phyloP scores from a whole-genome alignment of 2,329 filamentous ascomycete genomes.

The Alternaria metachromatica region DNA sequence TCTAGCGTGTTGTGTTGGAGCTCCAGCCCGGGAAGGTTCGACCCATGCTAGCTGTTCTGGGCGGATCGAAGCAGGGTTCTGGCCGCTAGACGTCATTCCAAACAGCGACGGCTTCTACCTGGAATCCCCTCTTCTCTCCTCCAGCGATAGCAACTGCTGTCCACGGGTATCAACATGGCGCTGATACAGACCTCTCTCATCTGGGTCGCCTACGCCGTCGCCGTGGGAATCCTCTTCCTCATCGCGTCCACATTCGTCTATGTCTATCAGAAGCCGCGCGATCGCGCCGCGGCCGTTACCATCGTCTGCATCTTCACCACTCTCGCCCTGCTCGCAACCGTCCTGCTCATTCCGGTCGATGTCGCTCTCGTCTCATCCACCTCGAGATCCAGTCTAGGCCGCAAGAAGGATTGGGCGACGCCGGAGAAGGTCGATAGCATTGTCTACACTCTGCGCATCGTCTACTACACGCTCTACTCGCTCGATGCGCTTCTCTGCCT shows the following conservation, averaged over 20 bases:
- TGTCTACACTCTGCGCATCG: conserved; percentile 78
- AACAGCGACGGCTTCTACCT: not conserved
- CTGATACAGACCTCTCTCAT: conserved; percentile 88
- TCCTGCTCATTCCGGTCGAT: conserved; percentile 91
- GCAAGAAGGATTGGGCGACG: conserved; percentile 94
- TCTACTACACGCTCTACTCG: conserved; percentile 93
- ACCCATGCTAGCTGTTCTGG: conserved; percentile 3
- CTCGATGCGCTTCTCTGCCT: conserved; percentile 89
- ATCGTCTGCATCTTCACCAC: conserved; percentile 86
- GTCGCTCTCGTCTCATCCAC: conserved; percentile 94
- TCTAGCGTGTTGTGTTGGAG: conserved; percentile 12
- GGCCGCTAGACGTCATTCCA: not conserved
- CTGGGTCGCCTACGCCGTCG: conserved; percentile 91
- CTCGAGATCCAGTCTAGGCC: conserved; percentile 73
- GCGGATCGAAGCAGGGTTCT: not conserved
- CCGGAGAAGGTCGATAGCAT: conserved; percentile 80
- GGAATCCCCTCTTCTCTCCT: not conserved
- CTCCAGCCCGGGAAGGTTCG: conserved; percentile 11
- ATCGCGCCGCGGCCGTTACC: conserved; percentile 82
- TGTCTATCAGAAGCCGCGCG: conserved; percentile 87
- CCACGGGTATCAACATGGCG: conserved; percentile 56
- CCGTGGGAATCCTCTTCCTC: conserved; percentile 75
- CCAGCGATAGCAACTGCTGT: not conserved
- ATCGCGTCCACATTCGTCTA: conserved; percentile 86
- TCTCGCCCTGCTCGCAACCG: conserved; percentile 85